These are phyloP conservation scores for Corylus americana DNA, from an alignment of 306 rosid species.

Conservation along the genomic window DNA sequence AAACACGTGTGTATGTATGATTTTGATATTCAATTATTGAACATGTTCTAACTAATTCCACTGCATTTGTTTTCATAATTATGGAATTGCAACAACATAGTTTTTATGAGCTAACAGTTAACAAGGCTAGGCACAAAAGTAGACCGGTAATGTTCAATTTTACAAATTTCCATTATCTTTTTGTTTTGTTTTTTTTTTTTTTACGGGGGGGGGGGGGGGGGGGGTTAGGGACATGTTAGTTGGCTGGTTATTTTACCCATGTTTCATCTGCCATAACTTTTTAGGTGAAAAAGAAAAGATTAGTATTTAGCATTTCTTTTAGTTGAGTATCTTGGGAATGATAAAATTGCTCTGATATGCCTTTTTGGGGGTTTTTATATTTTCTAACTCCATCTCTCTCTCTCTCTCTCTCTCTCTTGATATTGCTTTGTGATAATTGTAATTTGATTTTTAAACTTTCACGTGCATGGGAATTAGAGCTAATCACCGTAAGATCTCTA, in stretches of 20 bases:
- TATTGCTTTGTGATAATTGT: no score
- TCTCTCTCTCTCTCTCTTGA: no score
- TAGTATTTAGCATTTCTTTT: neutral
- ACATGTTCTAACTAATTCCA: slow-evolving; percentile 30
- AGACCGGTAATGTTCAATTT: slow-evolving; percentile 63
- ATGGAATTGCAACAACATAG: slow-evolving; percentile 47
- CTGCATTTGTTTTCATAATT: slow-evolving; percentile 20
- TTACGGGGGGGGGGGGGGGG: neutral
- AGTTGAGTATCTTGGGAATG: neutral
- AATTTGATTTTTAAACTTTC: no score
- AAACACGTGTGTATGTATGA: slow-evolving; percentile 10
- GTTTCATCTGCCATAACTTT: neutral
- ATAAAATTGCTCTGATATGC: neutral
- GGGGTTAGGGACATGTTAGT: neutral
- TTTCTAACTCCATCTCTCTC: no score
- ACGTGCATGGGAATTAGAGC: no score
- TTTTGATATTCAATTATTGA: neutral
- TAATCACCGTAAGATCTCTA: no score
- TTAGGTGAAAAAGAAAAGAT: neutral
- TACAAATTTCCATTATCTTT: neutral
- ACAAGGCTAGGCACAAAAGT: slow-evolving; percentile 58
- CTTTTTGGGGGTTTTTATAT: no score
- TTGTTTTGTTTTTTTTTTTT: neutral
- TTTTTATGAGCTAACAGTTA: no score
- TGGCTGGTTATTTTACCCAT: neutral